These are phyloP conservation scores for Rhododendron williamsianum DNA, from an alignment of 148 eudicot species.

Conservation along the genomic window DNA sequence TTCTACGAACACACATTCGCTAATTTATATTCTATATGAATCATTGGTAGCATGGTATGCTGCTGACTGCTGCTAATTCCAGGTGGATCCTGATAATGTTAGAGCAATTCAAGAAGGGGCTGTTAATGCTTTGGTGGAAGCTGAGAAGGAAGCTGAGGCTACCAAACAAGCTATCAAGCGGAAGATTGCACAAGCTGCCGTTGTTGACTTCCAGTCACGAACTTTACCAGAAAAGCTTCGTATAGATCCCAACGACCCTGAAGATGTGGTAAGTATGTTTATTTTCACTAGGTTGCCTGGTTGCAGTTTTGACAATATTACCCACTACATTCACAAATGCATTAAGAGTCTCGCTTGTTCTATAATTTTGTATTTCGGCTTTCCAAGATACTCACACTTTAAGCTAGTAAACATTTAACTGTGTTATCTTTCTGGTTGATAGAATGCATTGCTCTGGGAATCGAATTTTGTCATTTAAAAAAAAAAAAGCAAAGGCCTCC, in stretches of 20 bases:
- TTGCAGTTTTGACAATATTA: not conserved
- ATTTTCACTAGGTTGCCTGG: slow-evolving; percentile 1
- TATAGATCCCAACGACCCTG: slow-evolving; percentile 87
- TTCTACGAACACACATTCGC: not conserved
- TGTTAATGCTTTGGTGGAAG: slow-evolving; percentile 64
- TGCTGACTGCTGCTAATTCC: slow-evolving; percentile 12
- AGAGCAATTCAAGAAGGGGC: slow-evolving; percentile 53
- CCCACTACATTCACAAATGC: not conserved
- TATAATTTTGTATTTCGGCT: not conserved
- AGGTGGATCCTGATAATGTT: slow-evolving; percentile 94
- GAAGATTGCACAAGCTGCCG: slow-evolving; percentile 90
- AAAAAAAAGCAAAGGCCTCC: not conserved
- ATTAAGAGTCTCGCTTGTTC: not conserved
- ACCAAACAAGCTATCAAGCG: slow-evolving; percentile 87
- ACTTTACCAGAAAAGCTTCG: slow-evolving; percentile 79
- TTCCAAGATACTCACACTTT: not conserved
- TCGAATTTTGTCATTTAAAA: not conserved
- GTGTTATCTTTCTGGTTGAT: not conserved
- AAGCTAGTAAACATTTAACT: not conserved
- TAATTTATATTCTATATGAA: no score
- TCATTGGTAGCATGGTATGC: not conserved
- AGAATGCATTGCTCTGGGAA: not conserved
- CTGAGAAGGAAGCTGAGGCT: slow-evolving; percentile 92
- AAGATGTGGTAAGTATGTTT: slow-evolving; percentile 80
- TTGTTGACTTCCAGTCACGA: slow-evolving; percentile 53